Conservation (phyloP, 345 rosid genomes). For the Murraya koenigii region DNA sequence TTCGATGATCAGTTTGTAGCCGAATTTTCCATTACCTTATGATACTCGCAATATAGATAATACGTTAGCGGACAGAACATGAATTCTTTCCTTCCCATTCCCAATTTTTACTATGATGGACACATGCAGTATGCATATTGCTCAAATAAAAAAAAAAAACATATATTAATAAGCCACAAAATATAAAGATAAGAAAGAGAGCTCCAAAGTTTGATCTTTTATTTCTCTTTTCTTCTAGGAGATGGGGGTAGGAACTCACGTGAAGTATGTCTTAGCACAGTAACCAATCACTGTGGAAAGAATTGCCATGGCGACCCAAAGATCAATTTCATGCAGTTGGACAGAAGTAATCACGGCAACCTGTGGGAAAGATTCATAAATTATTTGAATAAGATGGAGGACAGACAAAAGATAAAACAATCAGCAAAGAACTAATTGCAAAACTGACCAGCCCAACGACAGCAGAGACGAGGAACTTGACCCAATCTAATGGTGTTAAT, state of each 20-base stretch:
- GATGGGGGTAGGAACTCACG: constrained; percentile 52
- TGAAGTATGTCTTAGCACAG: constrained; percentile 95
- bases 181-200: neutral
- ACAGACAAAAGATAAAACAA: neutral
- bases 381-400: neutral
- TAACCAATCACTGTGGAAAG: constrained; percentile 91
- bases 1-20: neutral
- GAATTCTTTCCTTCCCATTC: neutral
- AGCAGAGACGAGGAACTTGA: constrained; percentile 87
- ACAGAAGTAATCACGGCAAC: constrained; percentile 76
- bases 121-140: neutral
- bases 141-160: neutral
- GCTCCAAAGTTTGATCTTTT: neutral
- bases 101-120: neutral
- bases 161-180: neutral
- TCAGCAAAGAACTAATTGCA: constrained; percentile 4
- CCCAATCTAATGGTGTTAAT: constrained; percentile 98
- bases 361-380: constrained; percentile 37
- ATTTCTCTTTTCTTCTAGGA: neutral
- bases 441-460: constrained; percentile 84
- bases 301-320: constrained; percentile 83
- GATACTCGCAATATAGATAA: neutral
- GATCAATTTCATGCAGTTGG: constrained; percentile 77
- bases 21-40: neutral
- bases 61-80: neutral